Evolutionary conservation across 2,329 filamentous ascomycete species (phyloP).

Genomic region (Ilyonectria sp.): DNA sequence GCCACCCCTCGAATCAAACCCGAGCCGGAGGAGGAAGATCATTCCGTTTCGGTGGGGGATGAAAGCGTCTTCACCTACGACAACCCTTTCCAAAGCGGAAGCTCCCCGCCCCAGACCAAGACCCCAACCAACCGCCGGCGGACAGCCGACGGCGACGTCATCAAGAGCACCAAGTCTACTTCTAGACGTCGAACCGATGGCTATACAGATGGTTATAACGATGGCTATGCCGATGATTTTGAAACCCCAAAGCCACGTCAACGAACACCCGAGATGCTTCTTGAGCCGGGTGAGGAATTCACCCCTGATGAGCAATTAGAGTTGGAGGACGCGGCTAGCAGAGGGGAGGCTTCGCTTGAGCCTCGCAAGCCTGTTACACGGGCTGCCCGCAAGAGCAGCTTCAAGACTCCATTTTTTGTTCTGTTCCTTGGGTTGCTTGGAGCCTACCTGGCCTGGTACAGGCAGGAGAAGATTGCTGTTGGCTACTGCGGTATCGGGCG

Average conservation of each 20-base stretch:
- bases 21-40: conserved; percentile 62
- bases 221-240: conserved; percentile 40
- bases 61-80: conserved; percentile 84
- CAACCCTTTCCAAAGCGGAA: conserved; percentile 92
- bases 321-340: conserved; percentile 76
- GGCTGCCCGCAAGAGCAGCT: conserved; percentile 59
- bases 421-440: conserved; percentile 79
- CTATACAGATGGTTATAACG: conserved; percentile 32
- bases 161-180: conserved; percentile 59
- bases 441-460: conserved; percentile 85
- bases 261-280: conserved; percentile 46
- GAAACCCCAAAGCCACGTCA: conserved; percentile 61
- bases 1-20: conserved; percentile 67
- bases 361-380: conserved; percentile 58
- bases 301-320: conserved; percentile 92
- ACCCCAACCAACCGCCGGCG: conserved; percentile 66
- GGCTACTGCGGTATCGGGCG: conserved; percentile 93
- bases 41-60: conserved; percentile 58
- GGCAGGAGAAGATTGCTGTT: conserved; percentile 95
- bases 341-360: conserved; percentile 64
- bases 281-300: conserved; percentile 90
- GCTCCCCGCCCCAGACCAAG: conserved; percentile 72
- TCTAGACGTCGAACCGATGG: conserved; percentile 62
- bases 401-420: conserved; percentile 78
- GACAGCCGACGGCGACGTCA: conserved; percentile 61